Percentiles rank a stretch among this genome's conserved stretches.
phyloP scores from a whole-genome alignment of 2,329 filamentous ascomycete genomes.

The Trichophaea hybrida region DNA sequence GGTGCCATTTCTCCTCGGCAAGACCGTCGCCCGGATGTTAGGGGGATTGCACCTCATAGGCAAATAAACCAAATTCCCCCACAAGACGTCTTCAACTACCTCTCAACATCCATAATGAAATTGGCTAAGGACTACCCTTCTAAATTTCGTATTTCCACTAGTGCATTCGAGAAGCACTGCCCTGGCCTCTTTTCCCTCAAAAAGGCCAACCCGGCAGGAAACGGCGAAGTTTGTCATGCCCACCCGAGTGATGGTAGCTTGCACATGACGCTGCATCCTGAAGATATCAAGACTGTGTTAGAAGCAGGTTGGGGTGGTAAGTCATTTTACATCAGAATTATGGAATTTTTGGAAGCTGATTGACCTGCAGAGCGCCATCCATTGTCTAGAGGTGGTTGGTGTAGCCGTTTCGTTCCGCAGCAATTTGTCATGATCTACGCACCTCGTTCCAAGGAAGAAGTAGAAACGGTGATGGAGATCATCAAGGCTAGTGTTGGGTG shows the following conservation, averaged over 20 bases:
- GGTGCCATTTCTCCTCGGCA: constrained; percentile 44
- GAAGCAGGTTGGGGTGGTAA: constrained; percentile 58
- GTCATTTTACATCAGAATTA: constrained; percentile 9
- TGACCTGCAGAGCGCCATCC: constrained; percentile 37
- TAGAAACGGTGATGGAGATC: constrained; percentile 52
- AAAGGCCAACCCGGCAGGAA: constrained; percentile 54
- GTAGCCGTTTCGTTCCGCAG: constrained; percentile 52
- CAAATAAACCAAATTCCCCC: constrained; percentile 55
- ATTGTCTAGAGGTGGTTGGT: constrained; percentile 51
- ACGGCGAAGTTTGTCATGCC: constrained; percentile 70
- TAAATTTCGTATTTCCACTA: constrained; percentile 47
- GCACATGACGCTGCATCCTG: constrained; percentile 67
- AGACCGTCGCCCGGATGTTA: constrained; percentile 51
- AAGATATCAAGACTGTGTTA: constrained; percentile 58
- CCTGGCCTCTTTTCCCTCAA: constrained; percentile 56
- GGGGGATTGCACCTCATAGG: constrained; percentile 67
- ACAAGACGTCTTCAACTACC: constrained; percentile 37
- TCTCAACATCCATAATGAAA: constrained; percentile 40
- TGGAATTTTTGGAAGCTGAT: background rate
- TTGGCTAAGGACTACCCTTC: constrained; percentile 38
- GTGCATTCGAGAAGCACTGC: constrained; percentile 71
- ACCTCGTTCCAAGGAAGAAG: constrained; percentile 52
- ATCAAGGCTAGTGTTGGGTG: constrained; percentile 63
- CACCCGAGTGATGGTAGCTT: constrained; percentile 62
- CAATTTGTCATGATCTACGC: constrained; percentile 76